These are phyloP conservation scores for Lophium mytilinum DNA, from an alignment of 495 filamentous ascomycete species.

Conservation along the genomic window DNA sequence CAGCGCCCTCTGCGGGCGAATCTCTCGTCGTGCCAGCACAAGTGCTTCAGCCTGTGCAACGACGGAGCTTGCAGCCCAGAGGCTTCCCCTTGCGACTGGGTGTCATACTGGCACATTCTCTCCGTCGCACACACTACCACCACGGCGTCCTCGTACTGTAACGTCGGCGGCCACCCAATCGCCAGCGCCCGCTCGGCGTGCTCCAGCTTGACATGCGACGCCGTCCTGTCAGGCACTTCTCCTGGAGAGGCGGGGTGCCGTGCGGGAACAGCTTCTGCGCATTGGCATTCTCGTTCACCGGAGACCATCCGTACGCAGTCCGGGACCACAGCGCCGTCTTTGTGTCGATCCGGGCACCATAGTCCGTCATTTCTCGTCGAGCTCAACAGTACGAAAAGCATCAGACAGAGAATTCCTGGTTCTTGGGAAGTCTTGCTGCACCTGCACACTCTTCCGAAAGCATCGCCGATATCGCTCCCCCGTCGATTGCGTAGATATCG, in stretches of 20 bases:
- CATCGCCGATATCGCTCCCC: neutral
- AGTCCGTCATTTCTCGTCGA: neutral
- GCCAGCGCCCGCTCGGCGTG: neutral
- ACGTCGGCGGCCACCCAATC: neutral
- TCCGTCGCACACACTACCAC: neutral
- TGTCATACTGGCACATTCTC: neutral
- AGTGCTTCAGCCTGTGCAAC: neutral
- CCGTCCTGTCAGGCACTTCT: neutral
- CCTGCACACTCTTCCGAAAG: neutral
- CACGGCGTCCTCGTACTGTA: neutral
- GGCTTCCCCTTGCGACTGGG: neutral
- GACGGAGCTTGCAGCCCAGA: neutral
- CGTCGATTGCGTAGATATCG: neutral
- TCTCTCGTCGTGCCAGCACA: neutral
- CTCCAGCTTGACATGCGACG: neutral
- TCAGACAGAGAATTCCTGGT: neutral
- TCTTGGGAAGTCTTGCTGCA: neutral
- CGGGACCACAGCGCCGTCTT: neutral
- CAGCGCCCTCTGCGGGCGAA: neutral
- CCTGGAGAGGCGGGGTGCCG: neutral
- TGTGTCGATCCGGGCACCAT: neutral
- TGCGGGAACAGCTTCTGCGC: neutral
- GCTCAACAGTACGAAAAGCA: neutral
- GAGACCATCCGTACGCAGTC: neutral
- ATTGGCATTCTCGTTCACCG: neutral